Conservation (phyloP, 345 rosid species). For the Pistacia atlantica region DNA sequence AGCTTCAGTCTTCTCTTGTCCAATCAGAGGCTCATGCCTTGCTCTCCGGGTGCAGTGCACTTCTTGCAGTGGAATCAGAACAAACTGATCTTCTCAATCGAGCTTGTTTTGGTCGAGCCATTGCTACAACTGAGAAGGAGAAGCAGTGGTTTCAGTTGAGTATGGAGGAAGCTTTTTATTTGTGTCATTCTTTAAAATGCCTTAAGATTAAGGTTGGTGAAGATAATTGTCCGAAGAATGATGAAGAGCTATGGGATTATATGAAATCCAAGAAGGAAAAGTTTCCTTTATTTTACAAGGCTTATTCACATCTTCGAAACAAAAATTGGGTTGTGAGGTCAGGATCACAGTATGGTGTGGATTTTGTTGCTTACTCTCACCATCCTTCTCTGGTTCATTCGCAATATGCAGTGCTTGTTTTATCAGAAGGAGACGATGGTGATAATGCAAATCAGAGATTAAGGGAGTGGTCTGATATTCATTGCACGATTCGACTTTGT, state of each 20-base stretch:
- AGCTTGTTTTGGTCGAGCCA: conserved; percentile 72
- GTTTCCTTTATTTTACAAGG: conserved; percentile 68
- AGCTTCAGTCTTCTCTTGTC: conserved; percentile 55
- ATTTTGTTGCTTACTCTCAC: conserved; percentile 77
- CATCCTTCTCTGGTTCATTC: conserved; percentile 89
- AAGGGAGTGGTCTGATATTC: conserved; percentile 72
- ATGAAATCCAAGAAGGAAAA: conserved; percentile 45
- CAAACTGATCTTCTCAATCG: conserved; percentile 59
- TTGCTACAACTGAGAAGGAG: conserved; percentile 54
- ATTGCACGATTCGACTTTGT: conserved; percentile 62
- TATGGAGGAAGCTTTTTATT: conserved; percentile 82
- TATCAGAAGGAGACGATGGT: conserved; percentile 40
- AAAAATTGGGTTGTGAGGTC: conserved; percentile 83
- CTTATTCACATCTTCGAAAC: conserved; percentile 65
- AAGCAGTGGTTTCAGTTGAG: conserved; percentile 74
- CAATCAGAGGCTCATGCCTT: conserved; percentile 44
- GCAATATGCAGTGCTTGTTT: conserved; percentile 67
- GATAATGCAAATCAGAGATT: conserved; percentile 37
- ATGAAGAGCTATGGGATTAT: conserved; percentile 51
- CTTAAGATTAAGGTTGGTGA: conserved; percentile 41
- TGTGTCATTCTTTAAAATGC: conserved; percentile 61
- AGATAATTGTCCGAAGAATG: conserved; percentile 32
- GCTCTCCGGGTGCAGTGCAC: conserved; percentile 56
- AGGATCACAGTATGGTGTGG: conserved; percentile 77
- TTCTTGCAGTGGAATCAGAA: conserved; percentile 51